phyloP scores from a whole-genome alignment of 2,329 filamentous ascomycete genomes.

The Penicillium digitatum region DNA sequence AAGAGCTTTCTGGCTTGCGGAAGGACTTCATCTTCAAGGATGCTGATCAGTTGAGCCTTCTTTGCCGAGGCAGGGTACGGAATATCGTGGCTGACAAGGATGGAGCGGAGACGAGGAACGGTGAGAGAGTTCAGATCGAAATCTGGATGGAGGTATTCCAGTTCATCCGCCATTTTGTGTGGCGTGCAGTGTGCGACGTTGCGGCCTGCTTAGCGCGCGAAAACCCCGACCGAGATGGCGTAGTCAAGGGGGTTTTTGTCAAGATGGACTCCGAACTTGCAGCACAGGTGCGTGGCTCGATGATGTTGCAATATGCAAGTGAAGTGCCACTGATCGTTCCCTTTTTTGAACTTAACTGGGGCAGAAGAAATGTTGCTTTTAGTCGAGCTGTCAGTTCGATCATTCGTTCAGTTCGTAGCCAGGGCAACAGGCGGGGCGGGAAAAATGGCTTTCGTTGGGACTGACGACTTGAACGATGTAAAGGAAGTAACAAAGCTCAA shows the following conservation, averaged over 20 bases:
- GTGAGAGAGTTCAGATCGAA: conserved; percentile 84
- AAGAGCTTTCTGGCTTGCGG: conserved; percentile 76
- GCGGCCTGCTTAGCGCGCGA: background rate
- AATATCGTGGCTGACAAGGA: conserved; percentile 84
- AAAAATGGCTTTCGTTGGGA: background rate
- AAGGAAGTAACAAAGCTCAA: background rate
- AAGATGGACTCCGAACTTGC: conserved; percentile 6
- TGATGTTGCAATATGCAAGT: conserved; percentile 8
- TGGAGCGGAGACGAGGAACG: conserved; percentile 81
- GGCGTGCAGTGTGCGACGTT: background rate
- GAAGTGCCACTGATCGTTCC: conserved; percentile 18
- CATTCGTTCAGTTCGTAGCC: conserved; percentile 32
- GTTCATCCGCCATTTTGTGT: conserved; percentile 51
- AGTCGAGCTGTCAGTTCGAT: conserved; percentile 18
- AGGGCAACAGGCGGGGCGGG: conserved; percentile 36
- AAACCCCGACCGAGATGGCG: conserved; percentile 4
- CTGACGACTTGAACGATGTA: background rate
- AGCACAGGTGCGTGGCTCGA: conserved; percentile 5
- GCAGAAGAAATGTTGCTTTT: conserved; percentile 16
- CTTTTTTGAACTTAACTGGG: conserved; percentile 17
- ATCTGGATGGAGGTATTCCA: conserved; percentile 78
- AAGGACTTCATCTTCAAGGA: conserved; percentile 74
- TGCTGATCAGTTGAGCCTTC: conserved; percentile 78
- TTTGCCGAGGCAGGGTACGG: conserved; percentile 84
- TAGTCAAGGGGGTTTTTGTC: background rate